Conservation (phyloP, 306 rosid species). For the Castanospermum australe region DNA sequence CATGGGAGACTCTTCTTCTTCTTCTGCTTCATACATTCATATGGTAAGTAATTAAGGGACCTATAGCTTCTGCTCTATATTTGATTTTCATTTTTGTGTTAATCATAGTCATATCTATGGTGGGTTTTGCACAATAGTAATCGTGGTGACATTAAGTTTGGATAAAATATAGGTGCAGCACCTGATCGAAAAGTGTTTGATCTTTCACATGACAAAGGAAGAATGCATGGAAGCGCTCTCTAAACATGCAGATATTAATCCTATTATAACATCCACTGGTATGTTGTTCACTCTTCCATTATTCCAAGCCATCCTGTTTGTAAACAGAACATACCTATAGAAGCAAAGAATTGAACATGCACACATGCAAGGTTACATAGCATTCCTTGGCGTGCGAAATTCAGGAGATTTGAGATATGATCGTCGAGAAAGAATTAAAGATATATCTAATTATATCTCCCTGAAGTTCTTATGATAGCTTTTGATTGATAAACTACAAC, state of each 20-base stretch:
- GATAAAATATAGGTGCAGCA: constrained; percentile 53
- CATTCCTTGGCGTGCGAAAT: not conserved
- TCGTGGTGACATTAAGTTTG: constrained; percentile 1
- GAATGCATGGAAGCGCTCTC: constrained; percentile 78
- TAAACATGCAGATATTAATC: constrained; percentile 60
- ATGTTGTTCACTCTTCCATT: not conserved
- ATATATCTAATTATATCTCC: not conserved
- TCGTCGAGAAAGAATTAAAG: not conserved
- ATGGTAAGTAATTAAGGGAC: constrained; percentile 39
- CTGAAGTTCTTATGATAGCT: not conserved
- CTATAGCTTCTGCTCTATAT: not conserved
- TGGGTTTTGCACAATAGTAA: not conserved
- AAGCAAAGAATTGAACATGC: not conserved
- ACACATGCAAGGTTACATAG: not conserved
- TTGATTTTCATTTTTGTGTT: not conserved
- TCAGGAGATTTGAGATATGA: not conserved
- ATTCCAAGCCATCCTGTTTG: not conserved
- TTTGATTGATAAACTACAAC: not conserved
- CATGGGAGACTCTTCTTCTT: constrained; percentile 65
- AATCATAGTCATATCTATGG: not conserved
- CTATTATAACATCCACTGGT: constrained; percentile 78
- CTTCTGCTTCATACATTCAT: constrained; percentile 68
- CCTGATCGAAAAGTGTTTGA: constrained; percentile 77
- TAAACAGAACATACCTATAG: not conserved
- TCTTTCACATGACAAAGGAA: constrained; percentile 61